Percentiles rank a stretch among this genome's conserved stretches.
Evolutionary conservation across 78 protist species (phyloP).

Genomic region (Dictyostelium brefeldianum): DNA sequence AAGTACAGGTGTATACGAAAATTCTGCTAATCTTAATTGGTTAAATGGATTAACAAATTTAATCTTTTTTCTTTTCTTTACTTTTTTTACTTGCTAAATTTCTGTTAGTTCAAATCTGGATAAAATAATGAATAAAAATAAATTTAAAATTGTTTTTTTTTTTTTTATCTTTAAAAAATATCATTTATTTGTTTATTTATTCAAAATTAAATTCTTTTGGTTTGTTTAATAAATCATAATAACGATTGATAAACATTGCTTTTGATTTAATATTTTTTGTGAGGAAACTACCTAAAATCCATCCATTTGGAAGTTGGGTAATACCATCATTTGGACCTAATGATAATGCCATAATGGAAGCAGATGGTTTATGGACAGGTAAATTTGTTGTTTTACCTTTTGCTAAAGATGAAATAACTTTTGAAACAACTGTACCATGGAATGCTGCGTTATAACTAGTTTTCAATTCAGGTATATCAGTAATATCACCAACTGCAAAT

Average conservation of each 20-base stretch:
- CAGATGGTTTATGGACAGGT: background rate
- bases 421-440: conserved; percentile 28
- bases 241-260: background rate
- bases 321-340: conserved; percentile 58
- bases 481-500: conserved; percentile 88
- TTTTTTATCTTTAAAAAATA: too few species aligned
- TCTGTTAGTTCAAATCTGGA: too few species aligned
- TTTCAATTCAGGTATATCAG: conserved; percentile 48
- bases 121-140: too few species aligned
- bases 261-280: background rate
- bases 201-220: background rate
- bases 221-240: too few species aligned
- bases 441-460: conserved; percentile 22
- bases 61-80: conserved; percentile 8
- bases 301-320: conserved; percentile 18
- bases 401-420: conserved; percentile 9
- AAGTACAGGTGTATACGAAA: conserved; percentile 21
- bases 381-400: background rate
- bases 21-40: conserved; percentile 20
- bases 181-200: background rate
- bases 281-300: conserved; percentile 22
- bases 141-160: too few species aligned
- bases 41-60: conserved; percentile 28
- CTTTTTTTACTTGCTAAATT: background rate
- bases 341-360: conserved; percentile 14